These are phyloP conservation scores for Agaricus sinodeliciosus DNA, from an alignment of 768 basidiomycete genomes.

Conservation along the genomic window DNA sequence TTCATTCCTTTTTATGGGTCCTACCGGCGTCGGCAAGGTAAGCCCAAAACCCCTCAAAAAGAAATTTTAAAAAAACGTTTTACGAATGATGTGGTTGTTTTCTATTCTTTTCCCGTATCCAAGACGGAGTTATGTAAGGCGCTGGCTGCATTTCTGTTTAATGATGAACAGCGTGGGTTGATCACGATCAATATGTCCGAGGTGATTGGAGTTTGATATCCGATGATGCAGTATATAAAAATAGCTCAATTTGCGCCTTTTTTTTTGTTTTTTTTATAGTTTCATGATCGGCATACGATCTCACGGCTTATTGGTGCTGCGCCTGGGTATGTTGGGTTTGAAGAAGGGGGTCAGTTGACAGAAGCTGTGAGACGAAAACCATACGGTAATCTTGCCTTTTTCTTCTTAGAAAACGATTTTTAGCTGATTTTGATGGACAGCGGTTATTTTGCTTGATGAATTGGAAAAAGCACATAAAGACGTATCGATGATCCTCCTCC, in stretches of 20 bases:
- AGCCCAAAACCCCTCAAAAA: too few species aligned
- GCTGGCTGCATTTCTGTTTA: conserved; percentile 83
- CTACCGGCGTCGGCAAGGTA: conserved; percentile 84
- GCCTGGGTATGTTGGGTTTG: conserved; percentile 90
- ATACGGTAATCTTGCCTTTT: too few species aligned
- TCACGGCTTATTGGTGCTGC: conserved; percentile 89
- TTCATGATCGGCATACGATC: conserved; percentile 87
- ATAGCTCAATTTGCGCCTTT: conserved; percentile 12
- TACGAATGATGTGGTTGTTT: too few species aligned
- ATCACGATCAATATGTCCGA: conserved; percentile 97
- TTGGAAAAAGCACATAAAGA: conserved; percentile 95
- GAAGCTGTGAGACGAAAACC: conserved; percentile 90
- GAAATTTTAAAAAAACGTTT: too few species aligned
- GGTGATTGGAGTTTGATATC: conserved; percentile 16
- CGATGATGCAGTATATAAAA: neutral
- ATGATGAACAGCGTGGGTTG: conserved; percentile 83
- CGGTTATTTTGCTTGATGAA: conserved; percentile 78
- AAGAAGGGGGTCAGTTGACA: conserved; percentile 86
- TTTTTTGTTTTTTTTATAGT: too few species aligned
- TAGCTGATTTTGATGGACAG: too few species aligned
- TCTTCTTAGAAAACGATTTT: too few species aligned
- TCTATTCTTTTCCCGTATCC: too few species aligned
- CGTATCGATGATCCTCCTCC: conserved; percentile 84
- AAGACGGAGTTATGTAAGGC: conserved; percentile 89
- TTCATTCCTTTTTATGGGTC: conserved; percentile 87